A percentile compares a stretch with the other conserved stretches of the same genome.
Evolutionary conservation across 164 flowering plant genomes (phyloP).

Genomic region (Nelumbo lutea): DNA sequence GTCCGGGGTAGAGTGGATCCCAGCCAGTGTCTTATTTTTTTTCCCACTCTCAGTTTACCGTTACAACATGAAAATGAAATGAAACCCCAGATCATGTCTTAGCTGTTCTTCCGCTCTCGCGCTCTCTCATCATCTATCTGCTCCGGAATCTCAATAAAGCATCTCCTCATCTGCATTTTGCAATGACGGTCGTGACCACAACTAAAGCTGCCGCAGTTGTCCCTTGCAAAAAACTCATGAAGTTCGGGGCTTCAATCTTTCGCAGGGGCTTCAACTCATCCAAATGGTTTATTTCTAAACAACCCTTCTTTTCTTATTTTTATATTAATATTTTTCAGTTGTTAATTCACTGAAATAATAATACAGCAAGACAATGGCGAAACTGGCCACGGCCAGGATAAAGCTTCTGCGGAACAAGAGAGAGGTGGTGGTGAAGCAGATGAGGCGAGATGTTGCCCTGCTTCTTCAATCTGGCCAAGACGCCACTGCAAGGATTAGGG

Average conservation of each 20-base stretch:
- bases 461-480: constrained; percentile 87
- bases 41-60: constrained; percentile 21
- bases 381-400: constrained; percentile 84
- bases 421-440: constrained; percentile 71
- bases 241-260: constrained; percentile 41
- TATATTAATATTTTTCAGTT: neutral
- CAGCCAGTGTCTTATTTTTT: too few species aligned
- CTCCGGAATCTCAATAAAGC: too few species aligned
- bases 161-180: constrained; percentile 1
- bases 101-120: neutral
- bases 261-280: constrained; percentile 67
- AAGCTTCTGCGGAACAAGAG: constrained; percentile 95
- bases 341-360: neutral
- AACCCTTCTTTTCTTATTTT: neutral
- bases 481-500: constrained; percentile 89
- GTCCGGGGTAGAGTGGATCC: neutral
- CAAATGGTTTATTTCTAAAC: constrained; percentile 52
- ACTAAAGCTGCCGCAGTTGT: constrained; percentile 21
- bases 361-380: constrained; percentile 79
- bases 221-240: constrained; percentile 40
- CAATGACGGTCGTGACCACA: constrained; percentile 22
- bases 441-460: constrained; percentile 89
- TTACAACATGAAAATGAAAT: too few species aligned
- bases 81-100: too few species aligned
- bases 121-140: constrained; percentile 1